Evolutionary conservation across 495 filamentous ascomycete species (phyloP), one percentile per base, ranked within the genome.

Genomic region (Tuber umbilicatum): DNA sequence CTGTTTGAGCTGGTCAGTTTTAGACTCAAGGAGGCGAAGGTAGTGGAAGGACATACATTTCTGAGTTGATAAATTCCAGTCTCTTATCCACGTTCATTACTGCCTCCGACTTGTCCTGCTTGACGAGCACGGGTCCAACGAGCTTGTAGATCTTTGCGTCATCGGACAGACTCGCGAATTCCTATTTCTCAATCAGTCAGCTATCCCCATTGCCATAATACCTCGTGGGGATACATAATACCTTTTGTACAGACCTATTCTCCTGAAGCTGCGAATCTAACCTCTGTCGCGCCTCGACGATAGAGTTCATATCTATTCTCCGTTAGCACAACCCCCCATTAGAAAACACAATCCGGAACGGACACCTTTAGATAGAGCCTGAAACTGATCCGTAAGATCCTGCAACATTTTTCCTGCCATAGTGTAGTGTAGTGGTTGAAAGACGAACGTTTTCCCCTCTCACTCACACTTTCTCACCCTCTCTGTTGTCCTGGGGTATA

Each of bases 261-360:
- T 99, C 95, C 82, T 97, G 91, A 78, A 91, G 90, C 84, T 99
- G 95, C 39, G 93, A 92, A 83, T 97, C 94, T 64, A 99, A 90
- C 83, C 91, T 94, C 84, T 99, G 94, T 67, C 93, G 89, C n/a
- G 94, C 90, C 31, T 90, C 86, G 68, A 98, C 87, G 37, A 89
- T 84, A 68, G 87, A 86, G 83, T 91, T 90, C 70, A 98, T 88
- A 75, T 98, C 95, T 96, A 78, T n/a, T 35, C 55, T 50, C 38
- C n/a, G 35, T 70, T 38, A 40, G 41, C 31, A n/a, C 5, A 64
- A 50, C 19, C 23, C 39, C 39, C 68, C 31, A 37, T 19, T 17
- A 39, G 41, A 19, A 64, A 6, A 40, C 10, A 35, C 39, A 38
- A 2, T 4, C 47, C 12, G 23, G 23, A 27, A 55, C 47, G n/a